phyloP scores from a whole-genome alignment of 169 alveolate genomes.

The Eimeria falciformis region DNA sequence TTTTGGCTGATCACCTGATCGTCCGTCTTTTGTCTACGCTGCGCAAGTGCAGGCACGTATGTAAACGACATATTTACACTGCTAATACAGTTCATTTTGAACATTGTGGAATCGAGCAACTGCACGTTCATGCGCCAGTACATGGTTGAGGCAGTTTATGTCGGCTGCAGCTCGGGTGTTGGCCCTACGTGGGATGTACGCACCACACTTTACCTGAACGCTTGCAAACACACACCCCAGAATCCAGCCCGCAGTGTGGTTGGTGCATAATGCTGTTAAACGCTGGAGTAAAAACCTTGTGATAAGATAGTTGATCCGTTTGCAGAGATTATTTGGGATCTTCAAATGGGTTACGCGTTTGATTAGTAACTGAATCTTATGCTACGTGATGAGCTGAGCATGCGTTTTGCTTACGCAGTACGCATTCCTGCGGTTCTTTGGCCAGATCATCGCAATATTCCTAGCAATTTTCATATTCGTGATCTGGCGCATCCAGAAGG shows the following conservation, averaged over 20 bases:
- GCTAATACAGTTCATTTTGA: not conserved
- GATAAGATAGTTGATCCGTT: too few relatives aligned
- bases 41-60: not conserved
- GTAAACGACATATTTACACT: not conserved
- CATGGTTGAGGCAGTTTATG: not conserved
- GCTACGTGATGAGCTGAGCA: not conserved
- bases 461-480: constrained; percentile 7
- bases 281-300: too few relatives aligned
- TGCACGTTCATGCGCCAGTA: not conserved
- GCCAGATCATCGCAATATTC: constrained; percentile 3
- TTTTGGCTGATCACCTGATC: too few relatives aligned
- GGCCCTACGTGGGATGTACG: constrained; percentile 6
- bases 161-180: constrained; percentile 13
- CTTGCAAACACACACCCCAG: too few relatives aligned
- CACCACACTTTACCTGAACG: too few relatives aligned
- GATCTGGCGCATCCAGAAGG: constrained; percentile 21
- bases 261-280: too few relatives aligned
- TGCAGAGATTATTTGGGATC: too few relatives aligned
- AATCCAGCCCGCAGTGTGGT: too few relatives aligned
- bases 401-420: not conserved
- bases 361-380: too few relatives aligned
- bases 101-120: not conserved
- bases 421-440: not conserved
- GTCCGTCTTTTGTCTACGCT: not conserved
- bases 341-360: too few relatives aligned